phyloP scores from a whole-genome alignment of 345 rosid genomes.

The Ceriops zippeliana region DNA sequence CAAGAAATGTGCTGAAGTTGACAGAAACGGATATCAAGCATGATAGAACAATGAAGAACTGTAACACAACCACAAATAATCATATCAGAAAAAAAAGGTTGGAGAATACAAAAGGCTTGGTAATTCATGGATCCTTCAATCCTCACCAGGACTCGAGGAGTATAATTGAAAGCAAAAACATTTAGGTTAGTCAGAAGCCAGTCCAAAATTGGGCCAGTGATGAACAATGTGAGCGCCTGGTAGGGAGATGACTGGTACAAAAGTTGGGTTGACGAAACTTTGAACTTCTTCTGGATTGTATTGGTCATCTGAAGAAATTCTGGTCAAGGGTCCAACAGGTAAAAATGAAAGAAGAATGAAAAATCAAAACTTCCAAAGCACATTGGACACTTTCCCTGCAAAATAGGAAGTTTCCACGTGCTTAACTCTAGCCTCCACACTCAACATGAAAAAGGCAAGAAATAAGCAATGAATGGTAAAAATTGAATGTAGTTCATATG shows the following conservation, averaged over 20 bases:
- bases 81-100: conserved; percentile 12
- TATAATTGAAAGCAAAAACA: conserved; percentile 96
- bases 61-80: conserved; percentile 32
- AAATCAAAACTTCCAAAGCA: conserved; percentile 4
- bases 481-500: conserved; percentile 12
- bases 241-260: conserved; percentile 98
- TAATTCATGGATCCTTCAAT: conserved; percentile 7
- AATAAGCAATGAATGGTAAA: conserved; percentile 15
- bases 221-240: conserved; percentile 87
- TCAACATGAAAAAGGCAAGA: conserved; percentile 9
- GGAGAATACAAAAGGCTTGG: neutral
- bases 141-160: conserved; percentile 95
- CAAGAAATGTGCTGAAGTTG: conserved; percentile 98
- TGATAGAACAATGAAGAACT: conserved; percentile 98
- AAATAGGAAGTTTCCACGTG: neutral
- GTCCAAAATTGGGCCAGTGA: conserved; percentile 94
- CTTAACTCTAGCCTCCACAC: neutral
- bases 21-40: conserved; percentile 99
- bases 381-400: neutral
- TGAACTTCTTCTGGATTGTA: conserved; percentile 99
- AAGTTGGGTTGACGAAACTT: conserved; percentile 97
- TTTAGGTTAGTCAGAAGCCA: conserved; percentile 86
- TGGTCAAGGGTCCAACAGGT: conserved; percentile 46
- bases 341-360: neutral
- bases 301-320: conserved; percentile 77